Percentiles rank a stretch among this genome's conserved stretches.
Conservation (phyloP, 2,329 filamentous ascomycete genomes). For the Atkinsonella hypoxylon region DNA sequence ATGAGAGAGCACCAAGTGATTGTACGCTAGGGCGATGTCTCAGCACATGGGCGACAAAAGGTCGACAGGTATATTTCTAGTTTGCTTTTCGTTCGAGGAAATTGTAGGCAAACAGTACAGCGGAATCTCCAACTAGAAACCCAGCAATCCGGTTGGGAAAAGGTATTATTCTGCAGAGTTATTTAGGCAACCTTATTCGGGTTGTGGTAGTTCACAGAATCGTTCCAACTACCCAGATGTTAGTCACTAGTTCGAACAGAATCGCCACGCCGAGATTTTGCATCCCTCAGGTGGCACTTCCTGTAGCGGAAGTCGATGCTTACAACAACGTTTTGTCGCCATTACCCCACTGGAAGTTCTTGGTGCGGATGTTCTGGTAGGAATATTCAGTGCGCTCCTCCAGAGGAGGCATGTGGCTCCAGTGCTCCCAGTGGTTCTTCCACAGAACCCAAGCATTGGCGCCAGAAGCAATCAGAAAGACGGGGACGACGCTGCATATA, state of each 20-base stretch:
- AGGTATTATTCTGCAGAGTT: neutral
- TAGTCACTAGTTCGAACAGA: neutral
- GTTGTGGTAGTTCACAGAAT: slow-evolving; percentile 93
- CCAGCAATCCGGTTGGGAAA: neutral
- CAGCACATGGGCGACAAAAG: neutral
- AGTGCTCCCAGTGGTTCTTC: slow-evolving; percentile 97
- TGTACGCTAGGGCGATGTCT: neutral
- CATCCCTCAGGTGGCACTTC: neutral
- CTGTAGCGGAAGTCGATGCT: slow-evolving; percentile 8
- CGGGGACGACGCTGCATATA: slow-evolving; percentile 55
- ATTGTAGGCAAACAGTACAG: neutral
- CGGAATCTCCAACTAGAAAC: neutral
- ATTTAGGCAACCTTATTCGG: slow-evolving; percentile 57
- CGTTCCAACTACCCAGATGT: slow-evolving; percentile 63
- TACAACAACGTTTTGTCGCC: slow-evolving; percentile 67
- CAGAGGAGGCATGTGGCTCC: slow-evolving; percentile 69
- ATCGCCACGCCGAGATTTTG: neutral
- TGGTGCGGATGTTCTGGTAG: slow-evolving; percentile 95
- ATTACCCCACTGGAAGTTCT: slow-evolving; percentile 91
- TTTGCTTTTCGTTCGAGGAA: neutral
- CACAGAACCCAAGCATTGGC: slow-evolving; percentile 86
- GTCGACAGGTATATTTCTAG: neutral
- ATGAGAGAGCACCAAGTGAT: neutral
- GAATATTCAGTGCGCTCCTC: slow-evolving; percentile 89
- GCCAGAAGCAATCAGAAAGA: slow-evolving; percentile 56